These are phyloP conservation scores for Ramularia endophylla DNA, from an alignment of 2,329 filamentous ascomycete species.

Conservation along the genomic window DNA sequence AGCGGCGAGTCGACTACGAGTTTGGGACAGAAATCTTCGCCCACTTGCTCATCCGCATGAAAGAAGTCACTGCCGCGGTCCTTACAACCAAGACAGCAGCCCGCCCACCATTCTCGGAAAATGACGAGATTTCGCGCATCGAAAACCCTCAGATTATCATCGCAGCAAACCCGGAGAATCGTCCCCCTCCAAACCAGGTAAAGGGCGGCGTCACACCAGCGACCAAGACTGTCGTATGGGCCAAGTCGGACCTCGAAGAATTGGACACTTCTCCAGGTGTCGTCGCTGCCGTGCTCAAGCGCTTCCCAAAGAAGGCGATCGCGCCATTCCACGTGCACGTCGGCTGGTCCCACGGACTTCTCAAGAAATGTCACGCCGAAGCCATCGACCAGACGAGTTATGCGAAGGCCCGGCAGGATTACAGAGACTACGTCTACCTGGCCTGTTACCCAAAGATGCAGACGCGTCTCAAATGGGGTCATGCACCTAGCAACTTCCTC, in stretches of 20 bases:
- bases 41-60: neutral
- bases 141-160: neutral
- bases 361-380: neutral
- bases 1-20: constrained; percentile 67
- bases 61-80: neutral
- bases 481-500: neutral
- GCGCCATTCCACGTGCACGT: no score
- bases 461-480: neutral
- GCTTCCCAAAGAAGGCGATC: no score
- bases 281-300: no score
- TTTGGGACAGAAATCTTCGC: neutral
- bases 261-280: no score
- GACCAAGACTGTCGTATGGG: no score
- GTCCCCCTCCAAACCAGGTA: no score
- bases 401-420: neutral
- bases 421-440: neutral
- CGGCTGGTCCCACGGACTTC: neutral
- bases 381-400: neutral
- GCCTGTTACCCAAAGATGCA: neutral
- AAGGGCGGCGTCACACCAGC: no score
- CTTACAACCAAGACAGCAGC: neutral
- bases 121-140: neutral
- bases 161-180: neutral
- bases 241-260: no score
- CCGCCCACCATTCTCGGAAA: neutral